A percentile compares a stretch with the other conserved stretches of the same genome.
Evolutionary conservation across 768 basidiomycete species (phyloP).

Genomic region (Leucosporidium scottii): DNA sequence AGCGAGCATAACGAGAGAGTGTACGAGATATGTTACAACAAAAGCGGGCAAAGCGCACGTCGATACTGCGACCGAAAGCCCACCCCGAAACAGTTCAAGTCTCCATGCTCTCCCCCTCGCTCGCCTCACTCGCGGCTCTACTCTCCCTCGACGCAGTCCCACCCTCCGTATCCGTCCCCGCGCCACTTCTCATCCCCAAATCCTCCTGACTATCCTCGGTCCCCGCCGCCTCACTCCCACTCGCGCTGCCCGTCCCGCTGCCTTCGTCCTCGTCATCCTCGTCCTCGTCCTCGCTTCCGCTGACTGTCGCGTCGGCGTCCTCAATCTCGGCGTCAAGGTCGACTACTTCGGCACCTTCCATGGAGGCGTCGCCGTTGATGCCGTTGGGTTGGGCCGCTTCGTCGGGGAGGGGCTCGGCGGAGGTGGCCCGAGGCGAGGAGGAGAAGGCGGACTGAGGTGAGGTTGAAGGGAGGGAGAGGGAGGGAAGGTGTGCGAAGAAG

Average conservation of each 20-base stretch:
- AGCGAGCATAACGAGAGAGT: too few relatives aligned
- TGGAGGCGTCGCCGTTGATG: not conserved
- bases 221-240: not conserved
- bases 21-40: too few relatives aligned
- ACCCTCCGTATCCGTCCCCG: too few relatives aligned
- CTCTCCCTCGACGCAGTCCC: too few relatives aligned
- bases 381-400: not conserved
- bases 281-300: not conserved
- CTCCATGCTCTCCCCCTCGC: too few relatives aligned
- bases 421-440: not conserved
- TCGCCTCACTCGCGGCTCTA: too few relatives aligned
- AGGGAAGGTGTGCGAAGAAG: not conserved
- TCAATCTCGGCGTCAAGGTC: slow-evolving; percentile 32
- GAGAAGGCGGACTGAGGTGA: slow-evolving; percentile 11
- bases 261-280: not conserved
- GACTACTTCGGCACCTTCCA: not conserved
- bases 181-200: too few relatives aligned
- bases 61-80: too few relatives aligned
- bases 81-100: too few relatives aligned
- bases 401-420: not conserved
- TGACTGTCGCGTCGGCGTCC: slow-evolving; percentile 13
- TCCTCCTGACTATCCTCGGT: too few relatives aligned
- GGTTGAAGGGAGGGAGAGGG: not conserved
- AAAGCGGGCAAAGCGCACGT: too few relatives aligned
- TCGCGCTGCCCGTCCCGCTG: not conserved